Evolutionary conservation across 1,284 basidiomycete species (phyloP).

Genomic region (Ustilago crameri): DNA sequence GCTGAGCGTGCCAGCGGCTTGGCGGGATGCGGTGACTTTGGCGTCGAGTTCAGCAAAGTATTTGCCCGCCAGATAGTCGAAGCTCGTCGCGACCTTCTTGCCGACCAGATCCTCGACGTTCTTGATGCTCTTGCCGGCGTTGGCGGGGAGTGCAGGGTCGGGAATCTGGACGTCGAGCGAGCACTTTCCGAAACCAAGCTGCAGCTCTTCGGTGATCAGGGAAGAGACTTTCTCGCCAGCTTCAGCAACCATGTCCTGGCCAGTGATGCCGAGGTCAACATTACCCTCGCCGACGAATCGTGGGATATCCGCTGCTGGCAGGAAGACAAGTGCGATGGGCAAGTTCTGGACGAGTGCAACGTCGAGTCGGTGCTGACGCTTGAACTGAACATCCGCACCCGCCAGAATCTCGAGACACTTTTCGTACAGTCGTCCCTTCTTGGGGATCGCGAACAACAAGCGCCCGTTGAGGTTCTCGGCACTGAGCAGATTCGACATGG

Average conservation of each 20-base stretch:
- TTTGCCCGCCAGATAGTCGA: slow-evolving; percentile 83
- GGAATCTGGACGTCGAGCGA: slow-evolving; percentile 94
- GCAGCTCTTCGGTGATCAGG: slow-evolving; percentile 82
- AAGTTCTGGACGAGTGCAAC: slow-evolving; percentile 92
- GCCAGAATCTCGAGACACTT: slow-evolving; percentile 85
- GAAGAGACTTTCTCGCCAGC: slow-evolving; percentile 73
- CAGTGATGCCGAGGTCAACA: slow-evolving; percentile 89
- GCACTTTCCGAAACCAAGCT: slow-evolving; percentile 94
- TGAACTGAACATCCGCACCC: slow-evolving; percentile 94
- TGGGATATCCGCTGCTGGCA: slow-evolving; percentile 96
- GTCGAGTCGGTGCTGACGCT: slow-evolving; percentile 86
- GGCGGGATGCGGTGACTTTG: slow-evolving; percentile 70
- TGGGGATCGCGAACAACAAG: slow-evolving; percentile 93
- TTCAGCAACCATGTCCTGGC: slow-evolving; percentile 96
- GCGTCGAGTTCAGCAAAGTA: slow-evolving; percentile 82
- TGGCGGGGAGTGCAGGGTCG: slow-evolving; percentile 72
- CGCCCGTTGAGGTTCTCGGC: slow-evolving; percentile 73
- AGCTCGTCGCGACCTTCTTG: slow-evolving; percentile 91
- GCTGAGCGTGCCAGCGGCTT: slow-evolving; percentile 68
- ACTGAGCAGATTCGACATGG: slow-evolving; percentile 61
- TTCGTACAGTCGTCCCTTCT: slow-evolving; percentile 93
- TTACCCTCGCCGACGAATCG: slow-evolving; percentile 98
- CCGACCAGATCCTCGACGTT: slow-evolving; percentile 84
- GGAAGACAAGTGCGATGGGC: slow-evolving; percentile 94
- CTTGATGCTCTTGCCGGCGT: slow-evolving; percentile 71